These are phyloP conservation scores for Ogataea saltuana DNA, from an alignment of 805 yeast genomes.

Conservation along the genomic window DNA sequence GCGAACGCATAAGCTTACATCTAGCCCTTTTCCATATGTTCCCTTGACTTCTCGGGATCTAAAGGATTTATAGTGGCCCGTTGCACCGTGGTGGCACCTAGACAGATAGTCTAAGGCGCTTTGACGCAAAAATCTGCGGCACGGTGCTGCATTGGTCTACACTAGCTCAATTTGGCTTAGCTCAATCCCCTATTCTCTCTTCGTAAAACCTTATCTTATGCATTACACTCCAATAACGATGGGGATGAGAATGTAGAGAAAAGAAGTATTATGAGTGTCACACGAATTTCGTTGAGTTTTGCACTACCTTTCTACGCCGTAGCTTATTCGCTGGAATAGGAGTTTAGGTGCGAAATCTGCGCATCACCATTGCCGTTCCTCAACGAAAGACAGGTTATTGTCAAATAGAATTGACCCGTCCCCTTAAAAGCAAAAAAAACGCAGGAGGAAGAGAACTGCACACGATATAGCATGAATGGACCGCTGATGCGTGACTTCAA, in stretches of 20 bases:
- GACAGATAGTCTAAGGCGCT: too few relatives aligned
- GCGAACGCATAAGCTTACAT: background rate
- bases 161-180: too few relatives aligned
- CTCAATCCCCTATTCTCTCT: too few relatives aligned
- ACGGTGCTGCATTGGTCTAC: too few relatives aligned
- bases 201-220: background rate
- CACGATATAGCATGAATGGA: background rate
- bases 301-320: too few relatives aligned
- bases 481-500: too few relatives aligned
- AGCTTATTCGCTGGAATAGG: too few relatives aligned
- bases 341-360: too few relatives aligned
- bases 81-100: background rate
- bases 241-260: constrained; percentile 5
- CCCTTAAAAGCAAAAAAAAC: background rate
- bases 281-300: too few relatives aligned
- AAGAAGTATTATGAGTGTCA: background rate
- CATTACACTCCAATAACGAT: background rate
- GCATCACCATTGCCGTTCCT: too few relatives aligned
- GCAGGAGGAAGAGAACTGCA: background rate
- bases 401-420: background rate
- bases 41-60: background rate
- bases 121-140: too few relatives aligned
- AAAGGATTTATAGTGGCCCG: background rate
- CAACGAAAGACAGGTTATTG: background rate
- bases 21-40: background rate